Conservation (phyloP, 2,329 filamentous ascomycete species). For the Aspergillus brunneoviolaceus region DNA sequence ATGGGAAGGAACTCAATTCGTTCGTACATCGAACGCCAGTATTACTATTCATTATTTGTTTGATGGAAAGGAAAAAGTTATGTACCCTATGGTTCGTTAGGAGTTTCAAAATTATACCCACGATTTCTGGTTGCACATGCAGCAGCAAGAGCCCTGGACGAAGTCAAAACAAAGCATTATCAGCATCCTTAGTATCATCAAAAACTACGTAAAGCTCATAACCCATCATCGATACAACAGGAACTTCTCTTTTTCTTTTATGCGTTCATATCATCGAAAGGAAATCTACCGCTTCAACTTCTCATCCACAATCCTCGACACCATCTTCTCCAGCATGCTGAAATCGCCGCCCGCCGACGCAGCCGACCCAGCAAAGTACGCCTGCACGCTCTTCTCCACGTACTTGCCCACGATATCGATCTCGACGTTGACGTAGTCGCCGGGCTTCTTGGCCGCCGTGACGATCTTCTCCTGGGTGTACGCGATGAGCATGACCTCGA, state of each 20-base stretch:
- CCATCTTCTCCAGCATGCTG: slow-evolving; percentile 68
- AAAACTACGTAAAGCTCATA: background rate
- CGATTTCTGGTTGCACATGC: slow-evolving; percentile 4
- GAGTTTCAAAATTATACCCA: slow-evolving; percentile 19
- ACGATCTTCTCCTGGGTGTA: slow-evolving; percentile 95
- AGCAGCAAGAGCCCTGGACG: background rate
- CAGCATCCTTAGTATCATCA: too few relatives aligned
- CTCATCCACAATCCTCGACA: slow-evolving; percentile 72
- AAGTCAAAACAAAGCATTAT: background rate
- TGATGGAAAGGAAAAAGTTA: background rate
- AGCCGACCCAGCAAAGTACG: slow-evolving; percentile 60
- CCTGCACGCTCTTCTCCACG: slow-evolving; percentile 75
- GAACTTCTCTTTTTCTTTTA: background rate
- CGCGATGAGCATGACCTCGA: slow-evolving; percentile 94
- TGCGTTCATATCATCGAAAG: slow-evolving; percentile 6
- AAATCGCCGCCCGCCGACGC: slow-evolving; percentile 35
- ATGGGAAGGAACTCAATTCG: background rate
- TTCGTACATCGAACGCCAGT: background rate
- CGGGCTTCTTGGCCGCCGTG: slow-evolving; percentile 71
- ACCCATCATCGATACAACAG: background rate
- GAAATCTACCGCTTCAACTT: slow-evolving; percentile 50
- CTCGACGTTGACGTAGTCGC: slow-evolving; percentile 86
- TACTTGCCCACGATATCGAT: slow-evolving; percentile 77
- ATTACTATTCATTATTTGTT: background rate
- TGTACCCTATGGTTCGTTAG: slow-evolving; percentile 5